phyloP scores from a whole-genome alignment of 306 rosid genomes.

The Pyrus communis region DNA sequence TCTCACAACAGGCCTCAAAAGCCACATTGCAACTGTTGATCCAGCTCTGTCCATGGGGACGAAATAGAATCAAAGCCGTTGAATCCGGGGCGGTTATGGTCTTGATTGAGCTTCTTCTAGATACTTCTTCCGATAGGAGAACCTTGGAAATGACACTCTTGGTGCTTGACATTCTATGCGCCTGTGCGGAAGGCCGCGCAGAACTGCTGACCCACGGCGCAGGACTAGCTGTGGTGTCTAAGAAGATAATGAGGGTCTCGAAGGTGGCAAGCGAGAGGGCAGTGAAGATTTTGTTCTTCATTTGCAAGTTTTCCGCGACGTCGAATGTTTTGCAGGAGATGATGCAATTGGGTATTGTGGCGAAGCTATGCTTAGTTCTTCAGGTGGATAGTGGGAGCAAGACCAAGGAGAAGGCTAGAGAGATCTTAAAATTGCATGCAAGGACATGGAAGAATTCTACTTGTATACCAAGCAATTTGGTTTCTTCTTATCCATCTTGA shows the following conservation, averaged over 20 bases:
- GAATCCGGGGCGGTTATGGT: conserved; percentile 56
- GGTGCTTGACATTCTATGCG: conserved; percentile 46
- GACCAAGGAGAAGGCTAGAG: conserved; percentile 67
- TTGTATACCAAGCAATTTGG: conserved; percentile 45
- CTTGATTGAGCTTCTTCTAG: conserved; percentile 49
- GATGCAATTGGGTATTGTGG: conserved; percentile 65
- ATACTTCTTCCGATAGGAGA: conserved; percentile 37
- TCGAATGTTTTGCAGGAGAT: conserved; percentile 52
- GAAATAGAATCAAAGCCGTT: conserved; percentile 52
- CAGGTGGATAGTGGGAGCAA: conserved; percentile 64
- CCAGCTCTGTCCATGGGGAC: conserved; percentile 41
- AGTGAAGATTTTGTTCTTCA: conserved; percentile 39
- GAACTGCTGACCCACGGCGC: conserved; percentile 58
- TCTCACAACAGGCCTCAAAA: conserved; percentile 46
- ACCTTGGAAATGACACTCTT: conserved; percentile 50
- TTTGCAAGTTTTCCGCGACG: conserved; percentile 47
- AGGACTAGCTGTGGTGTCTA: conserved; percentile 62
- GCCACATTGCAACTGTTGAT: conserved; percentile 43
- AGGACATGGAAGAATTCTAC: conserved; percentile 51
- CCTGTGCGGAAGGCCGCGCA: conserved; percentile 72
- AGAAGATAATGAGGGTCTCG: conserved; percentile 73
- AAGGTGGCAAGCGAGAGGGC: conserved; percentile 63
- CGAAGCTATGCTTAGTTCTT: conserved; percentile 60
- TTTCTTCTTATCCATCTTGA: conserved; percentile 38
- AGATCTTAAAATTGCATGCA: conserved; percentile 60